Evolutionary conservation across 176 grass and related monocot species (phyloP).

Genomic region (Zoysia japonica): DNA sequence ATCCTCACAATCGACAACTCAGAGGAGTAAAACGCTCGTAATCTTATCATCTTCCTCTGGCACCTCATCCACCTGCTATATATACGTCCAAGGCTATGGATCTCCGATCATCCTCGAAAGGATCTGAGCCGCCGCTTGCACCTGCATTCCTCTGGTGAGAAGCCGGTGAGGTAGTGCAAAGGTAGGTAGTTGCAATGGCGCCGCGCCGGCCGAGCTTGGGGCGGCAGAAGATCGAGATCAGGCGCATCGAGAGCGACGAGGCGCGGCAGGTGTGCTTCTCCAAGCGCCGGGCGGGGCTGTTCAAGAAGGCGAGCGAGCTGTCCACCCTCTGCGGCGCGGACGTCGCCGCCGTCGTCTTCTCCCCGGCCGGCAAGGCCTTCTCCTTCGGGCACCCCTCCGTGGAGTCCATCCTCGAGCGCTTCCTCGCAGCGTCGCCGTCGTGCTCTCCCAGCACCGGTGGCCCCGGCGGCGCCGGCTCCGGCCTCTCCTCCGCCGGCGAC

Average conservation of each 20-base stretch:
- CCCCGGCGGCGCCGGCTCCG: neutral
- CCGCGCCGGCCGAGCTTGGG: conserved; percentile 41
- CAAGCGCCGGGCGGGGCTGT: conserved; percentile 52
- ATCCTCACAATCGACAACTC: neutral
- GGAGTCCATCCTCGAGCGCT: conserved; percentile 29
- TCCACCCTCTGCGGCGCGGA: conserved; percentile 56
- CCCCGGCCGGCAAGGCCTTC: conserved; percentile 50
- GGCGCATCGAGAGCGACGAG: conserved; percentile 53
- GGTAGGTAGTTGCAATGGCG: conserved; percentile 28
- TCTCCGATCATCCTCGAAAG: neutral
- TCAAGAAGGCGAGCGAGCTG: conserved; percentile 62
- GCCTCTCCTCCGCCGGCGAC: neutral
- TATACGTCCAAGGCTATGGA: neutral
- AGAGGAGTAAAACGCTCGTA: neutral
- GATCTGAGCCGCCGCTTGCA: neutral
- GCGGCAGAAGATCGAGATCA: conserved; percentile 61
- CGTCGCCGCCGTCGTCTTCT: conserved; percentile 43
- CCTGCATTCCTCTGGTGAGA: neutral
- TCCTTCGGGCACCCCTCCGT: conserved; percentile 42
- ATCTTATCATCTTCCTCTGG: neutral
- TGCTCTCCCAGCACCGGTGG: neutral
- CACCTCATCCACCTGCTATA: neutral
- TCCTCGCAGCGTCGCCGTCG: conserved; percentile 1
- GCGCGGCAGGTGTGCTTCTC: conserved; percentile 65
- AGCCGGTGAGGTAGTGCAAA: neutral